phyloP scores from a whole-genome alignment of 2,329 filamentous ascomycete genomes.

The Pseudocercospora ulei region DNA sequence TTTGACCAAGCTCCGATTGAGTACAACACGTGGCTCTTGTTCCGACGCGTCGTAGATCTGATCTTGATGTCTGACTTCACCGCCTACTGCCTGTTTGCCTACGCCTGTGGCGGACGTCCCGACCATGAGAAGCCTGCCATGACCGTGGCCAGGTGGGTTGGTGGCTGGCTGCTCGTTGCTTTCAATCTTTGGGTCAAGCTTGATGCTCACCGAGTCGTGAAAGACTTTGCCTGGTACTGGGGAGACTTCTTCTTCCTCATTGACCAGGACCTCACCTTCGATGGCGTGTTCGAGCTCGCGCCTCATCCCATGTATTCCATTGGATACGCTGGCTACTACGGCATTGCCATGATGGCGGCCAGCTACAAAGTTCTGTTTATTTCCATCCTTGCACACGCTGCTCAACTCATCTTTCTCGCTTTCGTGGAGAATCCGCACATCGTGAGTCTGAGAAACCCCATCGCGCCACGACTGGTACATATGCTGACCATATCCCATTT shows the following conservation, averaged over 20 bases:
- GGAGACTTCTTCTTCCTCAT: slow-evolving; percentile 98
- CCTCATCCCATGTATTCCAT: slow-evolving; percentile 99
- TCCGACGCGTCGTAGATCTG: slow-evolving; percentile 87
- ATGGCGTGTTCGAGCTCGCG: slow-evolving; percentile 97
- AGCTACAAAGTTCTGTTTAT: slow-evolving; percentile 97
- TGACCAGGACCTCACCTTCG: slow-evolving; percentile 94
- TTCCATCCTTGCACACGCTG: slow-evolving; percentile 85
- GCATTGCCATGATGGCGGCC: slow-evolving; percentile 93
- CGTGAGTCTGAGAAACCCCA: slow-evolving; percentile 18
- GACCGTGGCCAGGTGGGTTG: slow-evolving; percentile 63
- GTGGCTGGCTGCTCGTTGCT: slow-evolving; percentile 67
- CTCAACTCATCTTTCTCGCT: slow-evolving; percentile 86
- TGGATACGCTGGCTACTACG: slow-evolving; percentile 95
- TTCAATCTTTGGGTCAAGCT: slow-evolving; percentile 99
- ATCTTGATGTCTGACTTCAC: slow-evolving; percentile 98
- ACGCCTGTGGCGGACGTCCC: slow-evolving; percentile 72
- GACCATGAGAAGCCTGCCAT: slow-evolving; percentile 59
- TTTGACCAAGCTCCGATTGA: slow-evolving; percentile 90
- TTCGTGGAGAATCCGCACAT: slow-evolving; percentile 95
- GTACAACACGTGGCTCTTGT: slow-evolving; percentile 98
- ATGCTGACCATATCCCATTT: slow-evolving; percentile 3
- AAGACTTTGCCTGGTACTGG: slow-evolving; percentile 99
- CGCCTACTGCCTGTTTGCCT: slow-evolving; percentile 91
- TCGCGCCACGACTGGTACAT: not conserved
- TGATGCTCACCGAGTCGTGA: slow-evolving; percentile 93